These are phyloP conservation scores for Atkinsonella hypoxylon DNA, from an alignment of 2,329 filamentous ascomycete genomes.

Conservation along the genomic window DNA sequence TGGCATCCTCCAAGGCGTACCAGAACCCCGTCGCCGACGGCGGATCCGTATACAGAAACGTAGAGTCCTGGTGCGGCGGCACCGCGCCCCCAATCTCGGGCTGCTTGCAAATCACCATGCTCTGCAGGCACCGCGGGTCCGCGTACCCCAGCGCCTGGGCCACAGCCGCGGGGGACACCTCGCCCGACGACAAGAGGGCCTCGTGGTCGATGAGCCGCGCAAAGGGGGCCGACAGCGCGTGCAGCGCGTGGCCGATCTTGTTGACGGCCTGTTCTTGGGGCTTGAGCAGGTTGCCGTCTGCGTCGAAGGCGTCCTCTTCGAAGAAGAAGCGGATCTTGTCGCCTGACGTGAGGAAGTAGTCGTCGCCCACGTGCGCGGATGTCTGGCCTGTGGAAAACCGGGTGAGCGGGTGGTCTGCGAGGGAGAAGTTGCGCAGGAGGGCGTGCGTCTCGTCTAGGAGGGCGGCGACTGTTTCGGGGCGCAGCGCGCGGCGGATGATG, in stretches of 20 bases:
- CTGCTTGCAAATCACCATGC: constrained; percentile 98
- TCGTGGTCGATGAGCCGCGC: constrained; percentile 42
- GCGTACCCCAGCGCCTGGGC: constrained; percentile 60
- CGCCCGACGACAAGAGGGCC: constrained; percentile 17
- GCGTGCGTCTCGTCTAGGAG: constrained; percentile 64
- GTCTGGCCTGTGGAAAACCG: constrained; percentile 77
- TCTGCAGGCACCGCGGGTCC: constrained; percentile 73
- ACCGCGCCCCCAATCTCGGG: constrained; percentile 90
- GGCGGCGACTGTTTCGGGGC: constrained; percentile 47
- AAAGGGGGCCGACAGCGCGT: constrained; percentile 57
- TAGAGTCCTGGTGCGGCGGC: constrained; percentile 82
- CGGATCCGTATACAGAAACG: constrained; percentile 82
- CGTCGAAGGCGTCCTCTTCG: constrained; percentile 80
- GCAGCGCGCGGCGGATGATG: constrained; percentile 68
- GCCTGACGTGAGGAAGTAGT: constrained; percentile 82
- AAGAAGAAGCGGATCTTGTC: constrained; percentile 97
- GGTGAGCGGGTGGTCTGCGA: constrained; percentile 84
- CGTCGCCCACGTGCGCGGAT: constrained; percentile 74
- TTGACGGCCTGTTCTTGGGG: constrained; percentile 82
- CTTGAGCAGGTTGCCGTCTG: constrained; percentile 52
- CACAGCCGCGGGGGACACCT: constrained; percentile 43
- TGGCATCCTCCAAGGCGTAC: constrained; percentile 93
- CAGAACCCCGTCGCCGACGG: constrained; percentile 90
- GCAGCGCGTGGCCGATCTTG: constrained; percentile 72
- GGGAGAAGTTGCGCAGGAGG: constrained; percentile 62